Evolutionary conservation across 73 alveolate species (phyloP), one percentile per base, ranked within the genome.

Genomic region (Paramecium bursaria): DNA sequence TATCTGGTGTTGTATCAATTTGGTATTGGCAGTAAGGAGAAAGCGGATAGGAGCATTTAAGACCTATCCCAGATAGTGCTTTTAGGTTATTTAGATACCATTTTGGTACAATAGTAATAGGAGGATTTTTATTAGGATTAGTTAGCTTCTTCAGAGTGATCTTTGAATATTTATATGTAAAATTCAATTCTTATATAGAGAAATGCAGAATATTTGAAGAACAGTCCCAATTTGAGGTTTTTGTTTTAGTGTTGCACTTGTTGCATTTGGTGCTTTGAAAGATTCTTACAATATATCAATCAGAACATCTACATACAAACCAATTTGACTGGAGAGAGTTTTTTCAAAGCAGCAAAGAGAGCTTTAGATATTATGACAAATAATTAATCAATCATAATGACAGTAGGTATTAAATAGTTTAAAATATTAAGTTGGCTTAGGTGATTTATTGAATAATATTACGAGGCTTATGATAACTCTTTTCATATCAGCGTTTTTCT

Each of bases 191-290:
- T 67, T 0, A 39, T 67, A 17, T 67, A 67, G 82, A 31, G 82
- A 39, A 67, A 67, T 67, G 82, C 82, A n/a, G 82, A 67, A 35
- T 67, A 67, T 67, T 39, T 67, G 82, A 17, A 47, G 10, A 67
- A 67, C 15, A 67, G 60, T 3, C 60, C 33, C 21, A 57, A 57
- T 4, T 67, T 53, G 33, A 11, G 44, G 44, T 67, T 67, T 17
- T 67, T 53, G 33, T 67, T 67, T 14, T 39, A 67, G 23, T 67
- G 82, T 67, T 67, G 82, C 44, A 15, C 82, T 11, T 67, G 82
- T 27, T 67, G 82, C 14, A 67, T 67, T n/a, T 67, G 82, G 82
- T 67, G 82, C 44, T 67, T 67, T 67, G 82, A 67, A 39, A 67
- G 82, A 44, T 67, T 67, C 15, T 27, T 67, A 4, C 21, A 39